phyloP scores from a whole-genome alignment of 1,284 basidiomycete species.

The Sanghuangporus sanghuang region DNA sequence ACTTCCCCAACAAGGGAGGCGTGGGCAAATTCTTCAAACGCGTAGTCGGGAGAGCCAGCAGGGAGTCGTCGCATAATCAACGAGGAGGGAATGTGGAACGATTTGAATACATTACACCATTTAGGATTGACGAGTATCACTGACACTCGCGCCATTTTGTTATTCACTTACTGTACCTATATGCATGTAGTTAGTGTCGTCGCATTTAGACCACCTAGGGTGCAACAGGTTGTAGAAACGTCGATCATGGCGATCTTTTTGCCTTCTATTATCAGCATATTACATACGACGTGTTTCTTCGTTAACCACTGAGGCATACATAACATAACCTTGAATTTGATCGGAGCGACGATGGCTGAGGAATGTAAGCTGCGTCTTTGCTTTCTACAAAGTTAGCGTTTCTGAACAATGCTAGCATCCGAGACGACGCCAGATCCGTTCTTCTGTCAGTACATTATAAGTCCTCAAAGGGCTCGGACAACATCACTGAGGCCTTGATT shows the following conservation, averaged over 20 bases:
- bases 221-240: too few species aligned
- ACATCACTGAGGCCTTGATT: not conserved
- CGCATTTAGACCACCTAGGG: too few species aligned
- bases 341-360: not conserved
- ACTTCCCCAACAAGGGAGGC: conserved; percentile 26
- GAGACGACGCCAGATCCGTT: not conserved
- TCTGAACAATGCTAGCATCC: not conserved
- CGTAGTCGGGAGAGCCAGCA: conserved; percentile 52
- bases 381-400: not conserved
- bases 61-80: conserved; percentile 31
- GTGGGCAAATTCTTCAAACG: conserved; percentile 52
- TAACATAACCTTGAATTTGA: not conserved
- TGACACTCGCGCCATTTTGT: conserved; percentile 5
- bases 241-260: too few species aligned
- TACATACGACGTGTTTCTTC: not conserved
- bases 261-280: not conserved
- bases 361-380: not conserved
- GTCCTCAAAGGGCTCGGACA: not conserved
- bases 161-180: not conserved
- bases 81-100: conserved; percentile 63
- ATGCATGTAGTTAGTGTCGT: not conserved
- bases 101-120: conserved; percentile 75
- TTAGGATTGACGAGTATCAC: conserved; percentile 37
- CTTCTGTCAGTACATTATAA: conserved; percentile 10
- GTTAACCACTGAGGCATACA: not conserved